phyloP scores from a whole-genome alignment of 169 alveolate genomes.

The Eimeria tenella region DNA sequence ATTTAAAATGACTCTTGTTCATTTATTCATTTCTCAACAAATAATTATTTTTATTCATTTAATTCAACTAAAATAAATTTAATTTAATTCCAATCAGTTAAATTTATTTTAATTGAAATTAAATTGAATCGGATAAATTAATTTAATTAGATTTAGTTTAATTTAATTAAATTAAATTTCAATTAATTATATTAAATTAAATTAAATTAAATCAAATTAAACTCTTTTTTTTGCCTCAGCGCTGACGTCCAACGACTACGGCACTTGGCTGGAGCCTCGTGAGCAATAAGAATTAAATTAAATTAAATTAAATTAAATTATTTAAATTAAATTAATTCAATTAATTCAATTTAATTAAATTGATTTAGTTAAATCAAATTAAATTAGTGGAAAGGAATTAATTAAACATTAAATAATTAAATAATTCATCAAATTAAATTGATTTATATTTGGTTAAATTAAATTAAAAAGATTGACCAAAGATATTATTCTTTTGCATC shows the following conservation, averaged over 20 bases:
- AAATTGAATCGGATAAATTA: neutral
- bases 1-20: too few relatives aligned
- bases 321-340: too few relatives aligned
- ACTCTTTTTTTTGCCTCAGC: neutral
- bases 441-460: too few relatives aligned
- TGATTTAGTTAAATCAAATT: too few relatives aligned
- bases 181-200: neutral
- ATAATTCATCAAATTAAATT: neutral
- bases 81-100: neutral
- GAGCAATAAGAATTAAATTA: neutral
- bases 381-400: too few relatives aligned
- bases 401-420: too few relatives aligned
- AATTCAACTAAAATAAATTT: neutral
- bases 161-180: neutral
- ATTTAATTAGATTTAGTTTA: neutral
- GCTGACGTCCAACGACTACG: constrained; percentile 1
- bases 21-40: too few relatives aligned
- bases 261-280: constrained; percentile 39
- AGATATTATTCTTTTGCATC: neutral
- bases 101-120: neutral
- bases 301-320: neutral
- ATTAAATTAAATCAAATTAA: neutral
- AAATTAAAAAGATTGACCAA: neutral
- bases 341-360: too few relatives aligned
- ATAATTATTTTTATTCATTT: neutral